Conservation (phyloP, 768 basidiomycete genomes). For the Cyclocybe cylindracea region DNA sequence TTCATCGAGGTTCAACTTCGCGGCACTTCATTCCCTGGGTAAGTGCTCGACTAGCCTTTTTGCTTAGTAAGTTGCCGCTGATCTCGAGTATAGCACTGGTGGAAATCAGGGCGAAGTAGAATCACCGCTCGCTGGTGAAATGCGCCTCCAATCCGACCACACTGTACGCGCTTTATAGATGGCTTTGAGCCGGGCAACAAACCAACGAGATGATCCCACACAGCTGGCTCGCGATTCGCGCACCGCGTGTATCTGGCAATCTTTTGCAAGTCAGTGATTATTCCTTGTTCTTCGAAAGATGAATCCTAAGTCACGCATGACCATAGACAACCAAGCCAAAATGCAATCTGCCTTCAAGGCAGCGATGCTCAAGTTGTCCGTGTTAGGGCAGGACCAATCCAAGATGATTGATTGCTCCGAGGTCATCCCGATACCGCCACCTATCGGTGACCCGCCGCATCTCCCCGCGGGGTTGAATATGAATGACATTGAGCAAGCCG, state of each 20-base stretch:
- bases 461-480: slow-evolving; percentile 32
- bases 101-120: slow-evolving; percentile 39
- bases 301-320: background rate
- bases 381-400: slow-evolving; percentile 38
- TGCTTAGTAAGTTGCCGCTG: background rate
- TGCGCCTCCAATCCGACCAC: slow-evolving; percentile 47
- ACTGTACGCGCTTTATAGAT: slow-evolving; percentile 15
- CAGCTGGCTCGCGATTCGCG: slow-evolving; percentile 37
- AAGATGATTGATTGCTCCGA: slow-evolving; percentile 45
- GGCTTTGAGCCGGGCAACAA: background rate
- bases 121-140: slow-evolving; percentile 39
- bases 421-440: slow-evolving; percentile 39
- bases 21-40: slow-evolving; percentile 44
- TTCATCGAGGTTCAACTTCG: slow-evolving; percentile 46
- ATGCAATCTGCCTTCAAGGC: slow-evolving; percentile 37
- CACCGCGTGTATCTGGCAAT: slow-evolving; percentile 52
- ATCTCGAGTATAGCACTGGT: slow-evolving; percentile 26
- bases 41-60: slow-evolving; percentile 13
- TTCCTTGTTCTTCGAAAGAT: background rate
- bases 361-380: slow-evolving; percentile 44
- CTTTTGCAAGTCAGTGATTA: slow-evolving; percentile 32
- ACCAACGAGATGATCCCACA: background rate
- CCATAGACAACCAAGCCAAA: slow-evolving; percentile 30
- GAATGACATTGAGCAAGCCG: slow-evolving; percentile 31
- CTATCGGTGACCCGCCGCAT: slow-evolving; percentile 22